Base-by-base conservation (phyloP, 805 yeast species). In the Pichia paraexigua region DNA sequence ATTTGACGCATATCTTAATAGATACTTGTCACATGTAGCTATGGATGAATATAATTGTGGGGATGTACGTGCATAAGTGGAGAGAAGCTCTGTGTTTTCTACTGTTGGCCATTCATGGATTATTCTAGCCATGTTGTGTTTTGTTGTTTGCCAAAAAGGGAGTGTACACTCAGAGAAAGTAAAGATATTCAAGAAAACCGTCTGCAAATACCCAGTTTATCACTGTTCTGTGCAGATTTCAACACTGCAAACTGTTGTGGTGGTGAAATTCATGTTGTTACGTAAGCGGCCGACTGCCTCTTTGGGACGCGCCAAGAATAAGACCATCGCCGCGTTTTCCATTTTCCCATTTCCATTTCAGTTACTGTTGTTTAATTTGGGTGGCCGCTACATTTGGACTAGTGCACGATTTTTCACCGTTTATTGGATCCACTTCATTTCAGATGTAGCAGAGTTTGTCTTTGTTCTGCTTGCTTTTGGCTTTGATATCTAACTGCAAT, bases 401-500 rank as follows among this genome's bases (percentile, higher is more conserved):
- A 30, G 35, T n/a, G n/a, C 12, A 4, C 5, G 11, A 8, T 17
- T 35, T 35, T 35, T 17, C 12, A n/a, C 11, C 11, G 6, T n/a
- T n/a, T n/a, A n/a, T n/a, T n/a, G n/a, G n/a, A n/a, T n/a, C n/a
- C n/a, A n/a, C n/a, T n/a, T n/a, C n/a, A n/a, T n/a, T n/a, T n/a
- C n/a, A n/a, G n/a, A n/a, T n/a, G n/a, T n/a, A n/a, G n/a, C n/a
- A n/a, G n/a, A n/a, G n/a, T n/a, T n/a, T n/a, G n/a, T n/a, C 25
- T 24, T 24, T 24, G 25, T 24, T 24, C 7, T 7, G 25, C 25
- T 24, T n/a, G n/a, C n/a, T n/a, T n/a, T n/a, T n/a, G n/a, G 20
- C 2, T 11, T 20, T 28, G 27, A 43, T 17, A 27, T 5, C 15
- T 22, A 37, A 8, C 39, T 11, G 48, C 10, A 22, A 86, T 87